Conservation (phyloP, 2,329 filamentous ascomycete species). For the Phialemonium atrogriseum region DNA sequence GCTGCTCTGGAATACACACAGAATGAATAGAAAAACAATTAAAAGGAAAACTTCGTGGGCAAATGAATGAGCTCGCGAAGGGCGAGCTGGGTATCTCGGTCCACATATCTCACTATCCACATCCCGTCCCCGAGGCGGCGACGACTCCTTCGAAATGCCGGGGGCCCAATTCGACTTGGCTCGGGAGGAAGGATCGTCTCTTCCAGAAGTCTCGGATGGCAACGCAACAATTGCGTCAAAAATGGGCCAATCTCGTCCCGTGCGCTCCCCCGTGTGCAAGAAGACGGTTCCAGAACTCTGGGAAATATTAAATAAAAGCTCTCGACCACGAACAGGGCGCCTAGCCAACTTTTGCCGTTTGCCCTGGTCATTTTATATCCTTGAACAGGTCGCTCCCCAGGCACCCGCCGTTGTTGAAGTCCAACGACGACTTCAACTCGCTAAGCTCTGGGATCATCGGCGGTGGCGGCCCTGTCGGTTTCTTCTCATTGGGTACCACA, state of each 20-base stretch:
- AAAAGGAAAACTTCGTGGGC: constrained; percentile 12
- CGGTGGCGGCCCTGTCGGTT: constrained; percentile 41
- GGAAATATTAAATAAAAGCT: too few species aligned
- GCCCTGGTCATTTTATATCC: constrained; percentile 40
- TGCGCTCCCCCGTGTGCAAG: too few species aligned
- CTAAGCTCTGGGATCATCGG: constrained; percentile 53
- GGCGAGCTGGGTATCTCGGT: constrained; percentile 22
- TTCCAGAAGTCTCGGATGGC: too few species aligned
- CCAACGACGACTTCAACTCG: constrained; percentile 41
- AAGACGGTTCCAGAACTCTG: too few species aligned
- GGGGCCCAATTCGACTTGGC: too few species aligned
- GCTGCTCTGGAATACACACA: background rate
- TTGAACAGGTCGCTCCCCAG: constrained; percentile 50
- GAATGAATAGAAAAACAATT: constrained; percentile 8
- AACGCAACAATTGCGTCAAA: too few species aligned
- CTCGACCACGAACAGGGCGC: too few species aligned
- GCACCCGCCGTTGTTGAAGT: constrained; percentile 32
- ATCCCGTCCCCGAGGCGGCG: background rate
- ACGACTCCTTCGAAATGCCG: too few species aligned
- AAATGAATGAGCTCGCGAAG: constrained; percentile 16
- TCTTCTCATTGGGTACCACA: constrained; percentile 21
- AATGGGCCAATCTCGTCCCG: too few species aligned
- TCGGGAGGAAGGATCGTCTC: too few species aligned
- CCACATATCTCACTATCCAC: constrained; percentile 11
- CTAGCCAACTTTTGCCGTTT: constrained; percentile 7